phyloP scores from a whole-genome alignment of 164 flowering plant species.

The Stephania japonica region DNA sequence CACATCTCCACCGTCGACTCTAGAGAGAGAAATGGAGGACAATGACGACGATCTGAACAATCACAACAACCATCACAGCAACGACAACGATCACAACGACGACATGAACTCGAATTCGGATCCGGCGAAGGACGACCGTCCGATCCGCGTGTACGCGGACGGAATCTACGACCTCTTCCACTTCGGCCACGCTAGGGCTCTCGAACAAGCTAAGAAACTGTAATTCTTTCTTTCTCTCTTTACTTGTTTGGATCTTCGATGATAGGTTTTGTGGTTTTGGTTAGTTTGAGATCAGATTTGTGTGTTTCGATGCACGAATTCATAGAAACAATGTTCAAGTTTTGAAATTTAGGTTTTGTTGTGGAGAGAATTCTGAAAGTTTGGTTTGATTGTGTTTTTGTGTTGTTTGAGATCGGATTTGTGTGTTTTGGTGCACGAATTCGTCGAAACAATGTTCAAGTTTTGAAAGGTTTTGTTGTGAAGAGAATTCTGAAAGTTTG shows the following conservation, averaged over 20 bases:
- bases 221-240: slow-evolving; percentile 9
- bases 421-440: background rate
- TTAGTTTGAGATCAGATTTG: background rate
- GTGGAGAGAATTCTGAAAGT: background rate
- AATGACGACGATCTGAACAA: background rate
- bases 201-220: slow-evolving; percentile 89
- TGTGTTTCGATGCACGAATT: background rate
- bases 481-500: background rate
- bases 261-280: background rate
- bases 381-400: background rate
- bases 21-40: background rate
- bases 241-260: background rate
- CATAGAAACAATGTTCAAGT: background rate
- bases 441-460: no score
- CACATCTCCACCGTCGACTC: background rate
- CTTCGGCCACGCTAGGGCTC: slow-evolving; percentile 89
- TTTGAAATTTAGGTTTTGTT: background rate
- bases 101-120: background rate
- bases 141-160: slow-evolving; percentile 69
- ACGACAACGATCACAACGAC: background rate
- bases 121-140: slow-evolving; percentile 26
- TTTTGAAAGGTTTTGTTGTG: no score
- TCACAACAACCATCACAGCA: background rate
- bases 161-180: slow-evolving; percentile 97
- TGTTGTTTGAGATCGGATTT: background rate